Evolutionary conservation across 305 asterid genomes (phyloP).

Genomic region (Solanum hybrid): DNA sequence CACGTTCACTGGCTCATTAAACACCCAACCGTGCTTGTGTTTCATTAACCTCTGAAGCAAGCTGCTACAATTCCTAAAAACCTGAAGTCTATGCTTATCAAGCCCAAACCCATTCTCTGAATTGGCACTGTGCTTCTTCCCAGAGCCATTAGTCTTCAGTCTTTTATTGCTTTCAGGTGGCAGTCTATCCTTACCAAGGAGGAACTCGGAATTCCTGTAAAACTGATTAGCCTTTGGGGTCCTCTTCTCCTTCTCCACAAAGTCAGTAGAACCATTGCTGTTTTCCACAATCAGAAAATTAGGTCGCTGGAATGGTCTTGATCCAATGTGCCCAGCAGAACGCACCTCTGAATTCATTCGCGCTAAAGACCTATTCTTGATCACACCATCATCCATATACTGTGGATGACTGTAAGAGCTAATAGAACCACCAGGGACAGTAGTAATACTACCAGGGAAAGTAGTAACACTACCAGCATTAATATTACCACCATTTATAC

Average conservation of each 20-base stretch:
- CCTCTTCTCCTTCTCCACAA: constrained; percentile 73
- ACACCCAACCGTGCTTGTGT: constrained; percentile 76
- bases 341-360: constrained; percentile 49
- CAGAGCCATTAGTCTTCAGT: constrained; percentile 34
- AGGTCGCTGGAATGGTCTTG: constrained; percentile 50
- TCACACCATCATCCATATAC: not conserved
- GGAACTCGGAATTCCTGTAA: constrained; percentile 71
- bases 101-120: constrained; percentile 20
- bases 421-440: constrained; percentile 5
- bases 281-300: constrained; percentile 49
- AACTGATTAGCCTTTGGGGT: constrained; percentile 92
- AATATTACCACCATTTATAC: constrained; percentile 11
- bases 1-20: constrained; percentile 59
- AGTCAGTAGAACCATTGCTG: constrained; percentile 31
- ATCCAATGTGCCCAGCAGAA: constrained; percentile 30
- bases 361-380: constrained; percentile 15
- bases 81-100: constrained; percentile 34
- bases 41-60: constrained; percentile 66
- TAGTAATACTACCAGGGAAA: constrained; percentile 1
- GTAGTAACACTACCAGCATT: constrained; percentile 3
- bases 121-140: constrained; percentile 20
- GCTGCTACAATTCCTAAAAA: constrained; percentile 41
- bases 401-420: not conserved
- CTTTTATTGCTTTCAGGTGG: constrained; percentile 71
- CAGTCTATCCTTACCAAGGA: constrained; percentile 75